phyloP scores from a whole-genome alignment of 2,329 filamentous ascomycete genomes.

The Alternaria brassicicola region DNA sequence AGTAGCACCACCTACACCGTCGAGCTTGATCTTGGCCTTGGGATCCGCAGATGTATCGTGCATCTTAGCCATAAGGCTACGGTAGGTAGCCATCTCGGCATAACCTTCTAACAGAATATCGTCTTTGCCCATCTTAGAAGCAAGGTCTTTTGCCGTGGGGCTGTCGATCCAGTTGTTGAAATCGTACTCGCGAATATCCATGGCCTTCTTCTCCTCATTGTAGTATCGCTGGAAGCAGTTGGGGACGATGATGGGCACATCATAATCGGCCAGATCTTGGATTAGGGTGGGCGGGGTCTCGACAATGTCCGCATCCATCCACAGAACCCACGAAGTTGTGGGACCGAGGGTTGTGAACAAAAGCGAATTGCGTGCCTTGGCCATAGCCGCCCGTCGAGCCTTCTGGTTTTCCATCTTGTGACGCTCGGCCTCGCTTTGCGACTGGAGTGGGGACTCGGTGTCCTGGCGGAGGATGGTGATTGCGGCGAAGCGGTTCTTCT shows the following conservation, averaged over 20 bases:
- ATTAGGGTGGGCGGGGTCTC: constrained; percentile 86
- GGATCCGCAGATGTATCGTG: constrained; percentile 59
- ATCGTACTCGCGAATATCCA: constrained; percentile 85
- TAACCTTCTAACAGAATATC: constrained; percentile 96
- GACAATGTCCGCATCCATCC: constrained; percentile 91
- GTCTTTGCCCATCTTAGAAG: constrained; percentile 80
- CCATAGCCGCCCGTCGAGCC: constrained; percentile 83
- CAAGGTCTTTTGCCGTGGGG: constrained; percentile 75
- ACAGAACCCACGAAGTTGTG: constrained; percentile 92
- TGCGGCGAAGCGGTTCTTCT: constrained; percentile 84
- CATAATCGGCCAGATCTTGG: constrained; percentile 85
- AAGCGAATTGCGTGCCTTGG: constrained; percentile 88
- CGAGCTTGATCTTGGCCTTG: constrained; percentile 72
- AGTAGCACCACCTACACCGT: constrained; percentile 92
- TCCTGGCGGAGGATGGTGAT: constrained; percentile 96
- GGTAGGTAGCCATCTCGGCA: constrained; percentile 88
- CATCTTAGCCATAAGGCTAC: constrained; percentile 89
- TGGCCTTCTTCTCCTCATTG: constrained; percentile 70
- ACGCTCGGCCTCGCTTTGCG: constrained; percentile 84
- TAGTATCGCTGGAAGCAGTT: constrained; percentile 91
- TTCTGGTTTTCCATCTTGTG: constrained; percentile 95
- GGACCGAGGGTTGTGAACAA: constrained; percentile 94
- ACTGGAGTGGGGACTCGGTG: constrained; percentile 79
- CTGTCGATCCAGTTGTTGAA: constrained; percentile 98
- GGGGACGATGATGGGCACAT: constrained; percentile 90